A percentile compares a stretch with the other conserved stretches of the same genome.
These are phyloP conservation scores for Macrocybe sp. DNA, from an alignment of 1,284 basidiomycete genomes.

Conservation along the genomic window DNA sequence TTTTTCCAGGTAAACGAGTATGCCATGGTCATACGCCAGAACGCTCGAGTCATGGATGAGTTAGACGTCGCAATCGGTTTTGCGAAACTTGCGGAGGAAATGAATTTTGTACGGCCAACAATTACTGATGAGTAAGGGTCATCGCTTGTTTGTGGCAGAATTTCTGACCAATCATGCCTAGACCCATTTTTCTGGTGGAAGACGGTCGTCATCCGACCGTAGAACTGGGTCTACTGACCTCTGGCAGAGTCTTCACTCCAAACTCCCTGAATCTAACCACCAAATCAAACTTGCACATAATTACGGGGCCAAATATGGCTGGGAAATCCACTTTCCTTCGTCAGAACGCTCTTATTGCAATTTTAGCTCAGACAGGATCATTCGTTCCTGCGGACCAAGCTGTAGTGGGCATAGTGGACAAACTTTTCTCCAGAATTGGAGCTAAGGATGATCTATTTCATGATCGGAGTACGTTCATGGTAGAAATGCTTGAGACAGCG, in stretches of 20 bases:
- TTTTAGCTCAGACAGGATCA: slow-evolving; percentile 90
- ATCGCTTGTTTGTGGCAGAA: slow-evolving; percentile 1
- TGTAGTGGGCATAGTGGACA: slow-evolving; percentile 83
- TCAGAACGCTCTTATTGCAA: slow-evolving; percentile 86
- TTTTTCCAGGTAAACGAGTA: slow-evolving; percentile 54
- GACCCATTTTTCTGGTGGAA: slow-evolving; percentile 60
- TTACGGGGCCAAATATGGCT: slow-evolving; percentile 98
- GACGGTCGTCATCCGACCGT: slow-evolving; percentile 92
- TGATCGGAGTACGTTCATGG: slow-evolving; percentile 93
- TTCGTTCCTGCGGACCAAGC: slow-evolving; percentile 89
- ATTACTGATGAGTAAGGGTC: slow-evolving; percentile 64
- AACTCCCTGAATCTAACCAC: slow-evolving; percentile 72
- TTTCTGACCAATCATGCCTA: slow-evolving; percentile 22
- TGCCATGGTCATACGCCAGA: slow-evolving; percentile 56
- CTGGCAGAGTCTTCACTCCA: slow-evolving; percentile 75
- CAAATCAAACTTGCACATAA: slow-evolving; percentile 63
- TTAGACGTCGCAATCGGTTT: slow-evolving; percentile 85
- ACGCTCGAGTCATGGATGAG: slow-evolving; percentile 83
- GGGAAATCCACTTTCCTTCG: slow-evolving; percentile 92
- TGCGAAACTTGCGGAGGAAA: slow-evolving; percentile 77
- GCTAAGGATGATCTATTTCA: slow-evolving; percentile 94
- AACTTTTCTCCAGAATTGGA: slow-evolving; percentile 91
- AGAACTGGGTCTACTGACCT: slow-evolving; percentile 78
- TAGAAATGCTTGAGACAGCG: slow-evolving; percentile 85
- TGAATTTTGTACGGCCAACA: slow-evolving; percentile 71